These are phyloP conservation scores for Phytopythium chamaehyphon DNA, from an alignment of 352 stramenopile species.

Conservation along the genomic window DNA sequence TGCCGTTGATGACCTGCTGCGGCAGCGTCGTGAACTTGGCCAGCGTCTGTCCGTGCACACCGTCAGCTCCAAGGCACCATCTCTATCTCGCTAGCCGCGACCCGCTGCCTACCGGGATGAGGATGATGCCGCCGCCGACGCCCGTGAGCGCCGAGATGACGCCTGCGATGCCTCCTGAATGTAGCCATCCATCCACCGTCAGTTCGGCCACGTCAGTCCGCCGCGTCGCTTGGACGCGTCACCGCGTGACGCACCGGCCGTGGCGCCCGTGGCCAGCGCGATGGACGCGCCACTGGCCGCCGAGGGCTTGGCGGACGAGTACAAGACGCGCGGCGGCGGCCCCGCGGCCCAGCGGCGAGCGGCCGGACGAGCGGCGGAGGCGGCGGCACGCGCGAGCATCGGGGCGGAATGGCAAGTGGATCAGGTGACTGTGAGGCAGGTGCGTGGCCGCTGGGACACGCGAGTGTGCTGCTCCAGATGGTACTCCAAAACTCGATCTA, in stretches of 20 bases:
- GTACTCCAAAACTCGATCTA: not conserved
- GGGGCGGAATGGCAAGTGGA: constrained; percentile 1
- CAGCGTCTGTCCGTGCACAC: constrained; percentile 40
- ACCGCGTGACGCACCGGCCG: constrained; percentile 18
- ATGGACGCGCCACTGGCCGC: constrained; percentile 27
- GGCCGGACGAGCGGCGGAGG: constrained; percentile 8
- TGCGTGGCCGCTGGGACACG: not conserved
- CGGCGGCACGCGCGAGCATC: constrained; percentile 5
- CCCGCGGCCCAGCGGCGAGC: constrained; percentile 43
- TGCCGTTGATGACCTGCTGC: constrained; percentile 83
- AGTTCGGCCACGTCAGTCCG: no score
- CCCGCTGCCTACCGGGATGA: constrained; percentile 55
- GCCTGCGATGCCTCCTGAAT: constrained; percentile 51
- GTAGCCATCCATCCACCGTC: no score
- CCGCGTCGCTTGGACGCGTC: no score
- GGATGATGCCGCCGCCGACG: constrained; percentile 76
- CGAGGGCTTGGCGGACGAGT: constrained; percentile 7
- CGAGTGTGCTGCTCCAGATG: no score
- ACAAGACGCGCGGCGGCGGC: constrained; percentile 6
- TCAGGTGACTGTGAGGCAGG: not conserved
- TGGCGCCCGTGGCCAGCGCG: constrained; percentile 38
- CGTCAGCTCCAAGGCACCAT: constrained; percentile 1
- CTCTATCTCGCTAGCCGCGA: not conserved
- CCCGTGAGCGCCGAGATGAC: constrained; percentile 76
- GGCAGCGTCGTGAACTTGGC: constrained; percentile 75